phyloP scores from a whole-genome alignment of 257 asterid genomes.

The Salvia hispanica region DNA sequence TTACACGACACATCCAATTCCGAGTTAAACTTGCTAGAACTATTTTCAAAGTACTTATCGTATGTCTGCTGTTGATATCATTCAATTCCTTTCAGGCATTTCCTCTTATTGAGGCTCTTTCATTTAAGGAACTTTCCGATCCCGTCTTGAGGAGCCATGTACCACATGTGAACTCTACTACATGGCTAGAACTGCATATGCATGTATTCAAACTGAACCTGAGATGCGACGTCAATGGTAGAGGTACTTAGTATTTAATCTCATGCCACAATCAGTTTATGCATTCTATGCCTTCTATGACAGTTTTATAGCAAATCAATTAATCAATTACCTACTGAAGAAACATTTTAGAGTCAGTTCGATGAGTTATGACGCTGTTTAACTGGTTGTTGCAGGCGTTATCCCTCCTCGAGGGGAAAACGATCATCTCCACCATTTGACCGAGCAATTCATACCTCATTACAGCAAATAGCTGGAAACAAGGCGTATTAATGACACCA shows the following conservation, averaged over 20 bases:
- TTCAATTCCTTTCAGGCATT: constrained; percentile 46
- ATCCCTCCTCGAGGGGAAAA: constrained; percentile 65
- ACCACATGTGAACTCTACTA: constrained; percentile 64
- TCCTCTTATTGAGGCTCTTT: constrained; percentile 62
- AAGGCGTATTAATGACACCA: neutral
- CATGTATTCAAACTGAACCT: constrained; percentile 70
- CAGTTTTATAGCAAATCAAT: neutral
- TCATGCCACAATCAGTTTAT: neutral
- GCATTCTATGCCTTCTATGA: neutral
- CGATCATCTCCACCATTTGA: constrained; percentile 49
- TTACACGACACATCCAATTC: neutral
- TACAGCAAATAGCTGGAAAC: constrained; percentile 38
- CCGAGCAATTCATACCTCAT: constrained; percentile 61
- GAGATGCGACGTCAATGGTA: constrained; percentile 72
- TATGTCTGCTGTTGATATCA: neutral
- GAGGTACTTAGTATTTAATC: constrained; percentile 46
- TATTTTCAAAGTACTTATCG: neutral
- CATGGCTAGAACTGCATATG: constrained; percentile 73
- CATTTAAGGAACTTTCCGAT: constrained; percentile 68
- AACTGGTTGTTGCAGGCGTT: constrained; percentile 47
- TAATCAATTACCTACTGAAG: neutral
- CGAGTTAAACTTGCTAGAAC: neutral
- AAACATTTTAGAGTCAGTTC: neutral
- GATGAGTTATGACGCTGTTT: neutral
- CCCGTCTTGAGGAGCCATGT: constrained; percentile 61